Conservation (phyloP, 2,329 filamentous ascomycete species). For the Talaromyces sp. region DNA sequence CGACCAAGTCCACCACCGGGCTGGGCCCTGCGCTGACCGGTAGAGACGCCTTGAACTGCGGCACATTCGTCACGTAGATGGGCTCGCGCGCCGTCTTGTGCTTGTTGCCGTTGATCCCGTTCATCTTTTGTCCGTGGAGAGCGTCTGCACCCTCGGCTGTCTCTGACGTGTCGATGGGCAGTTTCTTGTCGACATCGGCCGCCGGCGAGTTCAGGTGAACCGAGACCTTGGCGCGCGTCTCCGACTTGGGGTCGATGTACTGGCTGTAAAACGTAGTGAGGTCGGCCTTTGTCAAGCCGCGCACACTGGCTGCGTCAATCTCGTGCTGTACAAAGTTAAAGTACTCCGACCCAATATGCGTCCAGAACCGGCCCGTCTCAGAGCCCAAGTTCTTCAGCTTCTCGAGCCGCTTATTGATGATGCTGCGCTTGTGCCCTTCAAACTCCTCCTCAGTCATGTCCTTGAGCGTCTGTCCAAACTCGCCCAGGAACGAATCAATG, state of each 20-base stretch:
- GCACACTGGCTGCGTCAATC: conserved; percentile 70
- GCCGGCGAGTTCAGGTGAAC: conserved; percentile 78
- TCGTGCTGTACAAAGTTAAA: conserved; percentile 85
- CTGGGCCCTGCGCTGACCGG: conserved; percentile 66
- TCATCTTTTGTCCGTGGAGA: conserved; percentile 20
- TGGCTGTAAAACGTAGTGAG: conserved; percentile 73
- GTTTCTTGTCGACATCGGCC: conserved; percentile 34
- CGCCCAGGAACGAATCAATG: conserved; percentile 76
- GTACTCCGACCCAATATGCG: conserved; percentile 75
- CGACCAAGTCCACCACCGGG: conserved; percentile 68
- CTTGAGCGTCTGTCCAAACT: conserved; percentile 61
- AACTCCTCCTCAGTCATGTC: conserved; percentile 81
- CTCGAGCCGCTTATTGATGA: conserved; percentile 81
- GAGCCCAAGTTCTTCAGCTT: conserved; percentile 88
- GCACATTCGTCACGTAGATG: conserved; percentile 68
- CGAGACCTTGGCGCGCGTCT: conserved; percentile 71
- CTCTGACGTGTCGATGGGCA: conserved; percentile 6
- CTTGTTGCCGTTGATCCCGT: conserved; percentile 17
- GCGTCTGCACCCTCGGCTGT: conserved; percentile 33
- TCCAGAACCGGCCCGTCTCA: conserved; percentile 78
- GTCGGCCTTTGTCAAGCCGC: conserved; percentile 69
- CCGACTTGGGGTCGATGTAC: conserved; percentile 70
- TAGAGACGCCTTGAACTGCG: conserved; percentile 72
- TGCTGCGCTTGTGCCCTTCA: conserved; percentile 81
- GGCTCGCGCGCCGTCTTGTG: conserved; percentile 36